Evolutionary conservation across 1,284 basidiomycete species (phyloP).

Genomic region (Somion occarium): DNA sequence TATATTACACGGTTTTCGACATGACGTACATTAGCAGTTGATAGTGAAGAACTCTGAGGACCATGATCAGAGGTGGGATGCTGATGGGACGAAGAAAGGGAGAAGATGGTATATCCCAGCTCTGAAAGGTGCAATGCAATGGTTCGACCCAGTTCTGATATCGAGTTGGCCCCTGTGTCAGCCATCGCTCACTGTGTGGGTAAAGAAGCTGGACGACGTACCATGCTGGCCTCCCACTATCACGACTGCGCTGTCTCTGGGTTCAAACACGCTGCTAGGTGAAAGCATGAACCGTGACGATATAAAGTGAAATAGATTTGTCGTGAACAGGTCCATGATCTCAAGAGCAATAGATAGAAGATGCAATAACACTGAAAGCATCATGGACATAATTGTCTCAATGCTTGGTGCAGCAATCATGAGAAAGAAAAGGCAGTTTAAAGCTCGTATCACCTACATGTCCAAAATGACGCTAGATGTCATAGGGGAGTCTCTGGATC

Average conservation of each 20-base stretch:
- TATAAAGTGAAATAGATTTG: background rate
- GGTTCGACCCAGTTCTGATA: constrained; percentile 16
- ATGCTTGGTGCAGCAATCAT: too few relatives aligned
- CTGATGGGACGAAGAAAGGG: constrained; percentile 27
- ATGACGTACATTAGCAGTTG: constrained; percentile 21
- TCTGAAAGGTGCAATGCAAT: constrained; percentile 28
- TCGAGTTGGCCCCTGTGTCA: too few relatives aligned
- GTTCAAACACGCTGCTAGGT: background rate
- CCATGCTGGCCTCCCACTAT: background rate
- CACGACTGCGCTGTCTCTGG: background rate
- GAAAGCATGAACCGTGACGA: background rate
- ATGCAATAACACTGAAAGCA: background rate
- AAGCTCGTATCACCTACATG: too few relatives aligned
- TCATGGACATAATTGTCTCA: background rate
- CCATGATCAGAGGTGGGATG: too few relatives aligned
- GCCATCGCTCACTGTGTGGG: too few relatives aligned
- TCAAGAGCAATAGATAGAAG: background rate
- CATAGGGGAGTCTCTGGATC: too few relatives aligned
- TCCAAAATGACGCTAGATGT: too few relatives aligned
- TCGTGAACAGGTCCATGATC: background rate
- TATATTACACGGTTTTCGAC: constrained; percentile 5
- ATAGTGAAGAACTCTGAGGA: constrained; percentile 18
- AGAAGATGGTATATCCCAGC: constrained; percentile 31
- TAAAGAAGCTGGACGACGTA: too few relatives aligned
- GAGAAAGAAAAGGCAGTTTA: too few relatives aligned